A percentile compares a stretch with the other conserved stretches of the same genome.
Evolutionary conservation across 192 early-diverging fungal genomes (phyloP).

Genomic region (Coemansia sp.): DNA sequence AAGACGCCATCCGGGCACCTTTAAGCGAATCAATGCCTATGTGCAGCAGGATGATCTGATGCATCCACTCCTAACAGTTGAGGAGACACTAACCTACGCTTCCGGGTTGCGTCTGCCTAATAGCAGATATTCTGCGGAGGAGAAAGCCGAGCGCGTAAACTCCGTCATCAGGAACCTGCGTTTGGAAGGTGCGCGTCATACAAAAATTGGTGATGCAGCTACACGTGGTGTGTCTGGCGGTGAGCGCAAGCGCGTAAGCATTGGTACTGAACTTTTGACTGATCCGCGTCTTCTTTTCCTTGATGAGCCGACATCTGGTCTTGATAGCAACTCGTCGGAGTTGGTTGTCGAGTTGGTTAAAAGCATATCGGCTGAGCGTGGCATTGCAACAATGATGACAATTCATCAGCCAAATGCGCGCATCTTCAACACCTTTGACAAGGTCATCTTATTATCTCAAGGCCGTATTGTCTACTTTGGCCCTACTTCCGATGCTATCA

Average conservation of each 20-base stretch:
- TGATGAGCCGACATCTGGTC: constrained; percentile 65
- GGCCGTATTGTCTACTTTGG: constrained; percentile 70
- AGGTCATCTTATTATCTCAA: constrained; percentile 68
- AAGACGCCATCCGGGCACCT: constrained; percentile 43
- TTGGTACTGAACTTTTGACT: constrained; percentile 56
- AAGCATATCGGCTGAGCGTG: constrained; percentile 58
- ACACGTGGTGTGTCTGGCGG: constrained; percentile 58
- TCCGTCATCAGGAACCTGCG: constrained; percentile 67
- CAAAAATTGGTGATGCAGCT: constrained; percentile 53
- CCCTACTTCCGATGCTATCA: constrained; percentile 34
- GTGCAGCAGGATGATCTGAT: constrained; percentile 61
- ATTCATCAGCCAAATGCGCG: constrained; percentile 90
- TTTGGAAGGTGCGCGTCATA: constrained; percentile 60
- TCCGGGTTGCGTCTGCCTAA: constrained; percentile 71
- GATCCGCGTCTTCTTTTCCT: constrained; percentile 59
- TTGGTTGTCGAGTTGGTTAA: constrained; percentile 64
- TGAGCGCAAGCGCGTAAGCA: constrained; percentile 57
- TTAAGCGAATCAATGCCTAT: constrained; percentile 54
- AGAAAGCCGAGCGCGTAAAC: constrained; percentile 64
- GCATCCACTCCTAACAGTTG: constrained; percentile 68
- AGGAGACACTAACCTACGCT: constrained; percentile 74
- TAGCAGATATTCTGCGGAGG: constrained; percentile 36
- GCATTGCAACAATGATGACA: constrained; percentile 77
- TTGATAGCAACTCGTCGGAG: constrained; percentile 70
- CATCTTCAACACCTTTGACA: constrained; percentile 80